Conservation (phyloP, 176 grass and related monocot genomes). For the Phyllostachys edulis region DNA sequence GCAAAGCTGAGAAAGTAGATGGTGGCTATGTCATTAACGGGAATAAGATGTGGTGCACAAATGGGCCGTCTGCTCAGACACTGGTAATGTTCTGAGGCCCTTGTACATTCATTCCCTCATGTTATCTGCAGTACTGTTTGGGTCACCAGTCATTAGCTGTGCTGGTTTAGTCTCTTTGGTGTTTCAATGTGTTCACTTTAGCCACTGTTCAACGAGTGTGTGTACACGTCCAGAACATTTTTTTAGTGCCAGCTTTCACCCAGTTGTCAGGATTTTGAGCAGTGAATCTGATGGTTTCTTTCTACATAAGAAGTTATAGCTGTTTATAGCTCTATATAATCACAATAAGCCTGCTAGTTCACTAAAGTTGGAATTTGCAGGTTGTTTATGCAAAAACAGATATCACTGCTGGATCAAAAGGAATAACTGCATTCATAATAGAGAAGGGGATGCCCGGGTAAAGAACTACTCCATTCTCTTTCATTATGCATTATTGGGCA, state of each 20-base stretch:
- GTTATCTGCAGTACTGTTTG: background rate
- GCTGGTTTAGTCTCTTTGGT: slow-evolving; percentile 12
- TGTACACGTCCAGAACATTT: background rate
- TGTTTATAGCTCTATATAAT: background rate
- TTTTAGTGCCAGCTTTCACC: background rate
- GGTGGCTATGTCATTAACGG: slow-evolving; percentile 85
- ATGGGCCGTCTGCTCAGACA: slow-evolving; percentile 89
- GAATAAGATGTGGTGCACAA: slow-evolving; percentile 99
- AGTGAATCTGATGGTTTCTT: slow-evolving; percentile 3
- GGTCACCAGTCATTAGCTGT: background rate
- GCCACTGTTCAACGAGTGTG: background rate
- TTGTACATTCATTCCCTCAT: background rate
- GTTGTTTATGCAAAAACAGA: slow-evolving; percentile 98
- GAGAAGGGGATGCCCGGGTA: too few species aligned
- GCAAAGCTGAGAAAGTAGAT: slow-evolving; percentile 89
- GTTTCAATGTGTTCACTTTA: slow-evolving; percentile 1
- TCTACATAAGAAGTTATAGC: background rate
- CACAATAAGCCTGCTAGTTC: background rate
- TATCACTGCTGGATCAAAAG: slow-evolving; percentile 74
- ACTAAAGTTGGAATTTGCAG: slow-evolving; percentile 51
- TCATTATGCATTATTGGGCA: background rate
- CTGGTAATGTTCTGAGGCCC: slow-evolving; percentile 47
- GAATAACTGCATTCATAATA: too few species aligned
- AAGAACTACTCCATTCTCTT: slow-evolving; percentile 8
- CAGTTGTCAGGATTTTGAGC: background rate